A percentile compares a stretch with the other conserved stretches of the same genome.
Evolutionary conservation across 371 early-diverging fungal genomes (phyloP).

Genomic region (Scutellospora calospora): DNA sequence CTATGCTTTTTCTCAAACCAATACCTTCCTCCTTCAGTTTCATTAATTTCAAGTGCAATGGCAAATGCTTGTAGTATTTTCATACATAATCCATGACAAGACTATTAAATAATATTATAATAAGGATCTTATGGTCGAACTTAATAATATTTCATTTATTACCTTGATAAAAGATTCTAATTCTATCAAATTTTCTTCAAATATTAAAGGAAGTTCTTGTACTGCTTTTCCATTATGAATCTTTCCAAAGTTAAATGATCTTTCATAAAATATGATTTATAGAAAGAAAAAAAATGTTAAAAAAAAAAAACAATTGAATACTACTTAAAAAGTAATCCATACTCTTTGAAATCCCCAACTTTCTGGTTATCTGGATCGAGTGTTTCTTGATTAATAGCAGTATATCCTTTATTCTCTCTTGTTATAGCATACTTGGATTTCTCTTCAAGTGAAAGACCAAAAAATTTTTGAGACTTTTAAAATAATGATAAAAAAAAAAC

Average conservation of each 20-base stretch:
- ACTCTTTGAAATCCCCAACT: slow-evolving; percentile 74
- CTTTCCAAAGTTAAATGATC: slow-evolving; percentile 68
- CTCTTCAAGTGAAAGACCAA: slow-evolving; percentile 54
- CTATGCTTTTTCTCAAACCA: slow-evolving; percentile 64
- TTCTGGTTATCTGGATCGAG: slow-evolving; percentile 65
- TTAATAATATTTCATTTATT: slow-evolving; percentile 38
- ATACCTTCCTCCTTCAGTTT: slow-evolving; percentile 55
- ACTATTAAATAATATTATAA: slow-evolving; percentile 46
- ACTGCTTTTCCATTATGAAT: slow-evolving; percentile 54
- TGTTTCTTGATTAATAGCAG: slow-evolving; percentile 56
- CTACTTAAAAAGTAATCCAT: slow-evolving; percentile 39
- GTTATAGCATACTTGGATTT: slow-evolving; percentile 44
- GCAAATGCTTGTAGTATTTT: slow-evolving; percentile 68
- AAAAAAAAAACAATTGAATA: background rate
- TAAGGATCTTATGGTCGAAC: background rate
- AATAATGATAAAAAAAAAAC: background rate
- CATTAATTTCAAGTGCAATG: slow-evolving; percentile 67
- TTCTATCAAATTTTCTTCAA: slow-evolving; percentile 49
- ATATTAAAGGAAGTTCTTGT: slow-evolving; percentile 52
- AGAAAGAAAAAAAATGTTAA: slow-evolving; percentile 13
- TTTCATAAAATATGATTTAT: slow-evolving; percentile 43
- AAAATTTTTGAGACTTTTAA: slow-evolving; percentile 58
- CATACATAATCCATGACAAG: slow-evolving; percentile 58
- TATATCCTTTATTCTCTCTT: slow-evolving; percentile 54
- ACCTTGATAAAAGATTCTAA: slow-evolving; percentile 55